Evolutionary conservation across 495 filamentous ascomycete species (phyloP).

Genomic region (Staphylotrichum tortipilum): DNA sequence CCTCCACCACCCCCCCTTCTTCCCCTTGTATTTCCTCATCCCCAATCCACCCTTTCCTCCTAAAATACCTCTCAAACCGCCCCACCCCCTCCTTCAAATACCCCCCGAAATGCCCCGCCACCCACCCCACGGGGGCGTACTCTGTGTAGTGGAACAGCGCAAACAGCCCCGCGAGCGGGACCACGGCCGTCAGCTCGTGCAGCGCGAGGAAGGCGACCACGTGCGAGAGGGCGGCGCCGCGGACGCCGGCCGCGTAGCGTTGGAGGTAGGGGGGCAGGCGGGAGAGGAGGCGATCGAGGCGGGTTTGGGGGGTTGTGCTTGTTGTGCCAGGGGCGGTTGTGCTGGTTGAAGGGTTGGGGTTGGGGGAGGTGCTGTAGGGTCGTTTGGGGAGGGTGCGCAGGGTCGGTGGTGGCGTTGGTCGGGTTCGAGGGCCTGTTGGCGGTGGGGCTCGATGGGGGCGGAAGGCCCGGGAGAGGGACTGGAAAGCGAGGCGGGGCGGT

Average conservation of each 20-base stretch:
- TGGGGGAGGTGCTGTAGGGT: neutral
- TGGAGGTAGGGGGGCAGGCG: constrained; percentile 50
- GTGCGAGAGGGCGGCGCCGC: constrained; percentile 70
- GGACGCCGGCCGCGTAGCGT: constrained; percentile 56
- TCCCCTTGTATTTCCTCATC: constrained; percentile 17
- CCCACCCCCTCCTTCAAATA: constrained; percentile 37
- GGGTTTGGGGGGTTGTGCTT: neutral
- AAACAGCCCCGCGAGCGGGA: constrained; percentile 68
- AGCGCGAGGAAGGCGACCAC: constrained; percentile 79
- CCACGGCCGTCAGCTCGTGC: constrained; percentile 81
- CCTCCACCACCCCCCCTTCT: constrained; percentile 13
- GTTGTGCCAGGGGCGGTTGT: neutral
- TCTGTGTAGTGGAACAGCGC: constrained; percentile 67
- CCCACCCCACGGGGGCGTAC: constrained; percentile 48
- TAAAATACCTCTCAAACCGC: constrained; percentile 38
- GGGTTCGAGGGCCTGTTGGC: neutral
- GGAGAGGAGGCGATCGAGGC: constrained; percentile 51
- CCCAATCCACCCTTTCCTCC: constrained; percentile 42
- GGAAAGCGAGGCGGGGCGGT: neutral
- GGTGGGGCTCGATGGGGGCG: neutral
- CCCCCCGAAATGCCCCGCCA: constrained; percentile 30
- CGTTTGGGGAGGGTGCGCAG: neutral
- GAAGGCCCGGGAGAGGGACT: neutral
- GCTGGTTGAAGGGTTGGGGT: constrained; percentile 5
- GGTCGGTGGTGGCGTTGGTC: neutral